Evolutionary conservation across 208 protist species (phyloP).

Genomic region (Hexamita inflata): DNA sequence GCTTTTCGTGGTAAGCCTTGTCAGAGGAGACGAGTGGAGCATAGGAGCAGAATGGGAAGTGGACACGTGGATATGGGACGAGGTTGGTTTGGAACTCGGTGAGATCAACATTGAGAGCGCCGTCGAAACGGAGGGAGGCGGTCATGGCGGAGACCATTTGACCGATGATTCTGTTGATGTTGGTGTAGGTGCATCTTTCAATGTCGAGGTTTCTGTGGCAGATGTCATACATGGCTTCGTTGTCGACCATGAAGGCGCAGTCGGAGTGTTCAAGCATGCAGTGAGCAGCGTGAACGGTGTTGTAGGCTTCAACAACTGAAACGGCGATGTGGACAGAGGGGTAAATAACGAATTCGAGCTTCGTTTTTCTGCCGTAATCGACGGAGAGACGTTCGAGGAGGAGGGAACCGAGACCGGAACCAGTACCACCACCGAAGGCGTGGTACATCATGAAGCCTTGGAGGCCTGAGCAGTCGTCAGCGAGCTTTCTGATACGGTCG

Average conservation of each 20-base stretch:
- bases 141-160: conserved; percentile 56
- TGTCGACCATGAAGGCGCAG: conserved; percentile 49
- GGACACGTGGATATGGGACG: conserved; percentile 56
- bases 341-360: conserved; percentile 52
- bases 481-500: conserved; percentile 81
- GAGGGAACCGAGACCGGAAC: conserved; percentile 82
- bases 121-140: conserved; percentile 57
- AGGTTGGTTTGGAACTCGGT: conserved; percentile 62
- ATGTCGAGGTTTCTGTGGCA: conserved; percentile 49
- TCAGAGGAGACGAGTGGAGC: conserved; percentile 53
- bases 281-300: conserved; percentile 51
- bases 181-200: conserved; percentile 57
- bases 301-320: conserved; percentile 54
- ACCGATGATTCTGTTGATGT: conserved; percentile 54
- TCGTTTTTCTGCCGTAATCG: conserved; percentile 81
- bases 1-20: conserved; percentile 58
- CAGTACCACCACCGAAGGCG: conserved; percentile 90
- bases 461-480: conserved; percentile 85
- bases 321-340: conserved; percentile 40
- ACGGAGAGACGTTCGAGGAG: conserved; percentile 82
- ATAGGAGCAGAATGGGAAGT: conserved; percentile 52
- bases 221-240: conserved; percentile 57
- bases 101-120: conserved; percentile 57
- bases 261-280: conserved; percentile 54
- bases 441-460: conserved; percentile 95